Evolutionary conservation across 2,329 filamentous ascomycete genomes (phyloP), one percentile per base, ranked within the genome.

Genomic region (Trichoderma sp.): DNA sequence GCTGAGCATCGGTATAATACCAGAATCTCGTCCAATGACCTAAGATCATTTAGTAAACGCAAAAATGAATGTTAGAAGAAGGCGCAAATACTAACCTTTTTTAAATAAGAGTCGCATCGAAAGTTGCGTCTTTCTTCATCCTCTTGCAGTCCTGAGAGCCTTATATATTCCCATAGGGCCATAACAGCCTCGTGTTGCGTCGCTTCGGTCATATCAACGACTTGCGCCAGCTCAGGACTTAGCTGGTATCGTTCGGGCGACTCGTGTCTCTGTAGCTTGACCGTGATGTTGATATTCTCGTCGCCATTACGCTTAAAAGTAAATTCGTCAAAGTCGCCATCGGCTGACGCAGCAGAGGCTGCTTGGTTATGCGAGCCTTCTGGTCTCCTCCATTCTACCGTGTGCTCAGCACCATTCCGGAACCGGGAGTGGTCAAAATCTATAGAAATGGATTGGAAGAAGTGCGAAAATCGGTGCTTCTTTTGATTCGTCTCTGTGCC

Each of bases 61-160:
- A 18, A 37, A 37, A 5, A 13, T 2, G 14, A 30, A 51, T 14
- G 4, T 30, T 32, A 11, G 21, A 10, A 21, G 10, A 34, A 46
- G 52, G 32, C 37, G 2, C 24, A 10, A 16, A 49, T 68, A 34
- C 87, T 76, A 81, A 97, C 93, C 79, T 88, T 88, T 81, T 87
- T 91, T 64, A 99, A 79, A 58, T 90, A 85, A 54, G 94, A 91
- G 76, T 99, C 95, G 76, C 96, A 98, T 49, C 92, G 90, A 74
- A 99, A 95, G 70, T 92, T 91, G 71, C 96, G 88, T 83, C 96
- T 96, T 78, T 99, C 96, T 70, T 98, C 95, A 72, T 97, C 94
- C 77, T 97, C 95, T 78, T 97, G 93, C 58, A 99, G 83, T 21
- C 90, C 90, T 84, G 92, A 91, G 24, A 92, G 85, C 74, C 93